Conservation (phyloP, 108 stramenopile genomes). For the Fragilariopsis cylindrus region DNA sequence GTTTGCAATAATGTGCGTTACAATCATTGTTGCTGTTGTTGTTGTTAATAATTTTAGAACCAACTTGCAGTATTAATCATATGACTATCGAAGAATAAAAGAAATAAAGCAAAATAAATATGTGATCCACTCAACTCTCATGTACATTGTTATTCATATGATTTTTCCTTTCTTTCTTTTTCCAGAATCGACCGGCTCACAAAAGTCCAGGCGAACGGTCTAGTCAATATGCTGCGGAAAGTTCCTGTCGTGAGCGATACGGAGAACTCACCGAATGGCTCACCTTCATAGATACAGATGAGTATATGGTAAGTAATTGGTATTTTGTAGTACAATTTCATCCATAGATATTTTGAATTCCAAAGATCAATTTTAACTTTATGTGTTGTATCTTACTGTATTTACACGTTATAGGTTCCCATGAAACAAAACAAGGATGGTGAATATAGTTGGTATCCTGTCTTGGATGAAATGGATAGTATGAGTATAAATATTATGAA, state of each 20-base stretch:
- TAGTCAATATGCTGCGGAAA: constrained; percentile 79
- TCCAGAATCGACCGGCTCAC: constrained; percentile 20
- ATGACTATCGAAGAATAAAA: no score
- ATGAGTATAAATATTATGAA: constrained; percentile 47
- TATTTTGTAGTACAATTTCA: background rate
- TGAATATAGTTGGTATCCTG: constrained; percentile 51
- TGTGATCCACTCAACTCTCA: no score
- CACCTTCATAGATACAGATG: constrained; percentile 72
- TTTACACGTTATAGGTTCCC: constrained; percentile 34
- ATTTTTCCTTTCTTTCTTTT: background rate
- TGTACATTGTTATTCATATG: no score
- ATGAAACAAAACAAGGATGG: constrained; percentile 56
- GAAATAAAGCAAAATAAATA: no score
- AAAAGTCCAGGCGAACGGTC: constrained; percentile 55
- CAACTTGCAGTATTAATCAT: no score
- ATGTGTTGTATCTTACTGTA: background rate
- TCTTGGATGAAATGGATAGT: constrained; percentile 43
- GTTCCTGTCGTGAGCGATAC: constrained; percentile 65
- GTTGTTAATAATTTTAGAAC: no score
- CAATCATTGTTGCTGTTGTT: background rate
- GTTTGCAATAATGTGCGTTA: constrained; percentile 37
- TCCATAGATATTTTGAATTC: background rate
- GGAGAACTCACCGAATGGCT: constrained; percentile 78
- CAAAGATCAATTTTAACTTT: background rate
- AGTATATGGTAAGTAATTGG: constrained; percentile 48